Conservation (phyloP, 1,139 yeast species). For the Meyerozyma smithsonii region DNA sequence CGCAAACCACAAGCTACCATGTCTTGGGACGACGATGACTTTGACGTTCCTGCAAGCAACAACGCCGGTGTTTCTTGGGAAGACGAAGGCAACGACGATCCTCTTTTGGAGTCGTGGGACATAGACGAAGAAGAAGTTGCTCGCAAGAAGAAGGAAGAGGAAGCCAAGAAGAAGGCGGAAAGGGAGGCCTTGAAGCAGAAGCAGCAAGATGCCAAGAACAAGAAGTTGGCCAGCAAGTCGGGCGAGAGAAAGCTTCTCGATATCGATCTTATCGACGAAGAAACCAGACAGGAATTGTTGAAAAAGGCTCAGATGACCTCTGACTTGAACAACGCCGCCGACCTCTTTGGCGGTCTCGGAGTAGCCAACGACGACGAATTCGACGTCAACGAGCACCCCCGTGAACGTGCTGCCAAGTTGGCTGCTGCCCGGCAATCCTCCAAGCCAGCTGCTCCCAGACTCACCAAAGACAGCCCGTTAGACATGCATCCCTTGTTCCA, state of each 20-base stretch:
- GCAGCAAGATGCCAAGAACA: slow-evolving; percentile 29
- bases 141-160: slow-evolving; percentile 36
- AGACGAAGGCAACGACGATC: slow-evolving; percentile 80
- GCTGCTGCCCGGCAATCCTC: slow-evolving; percentile 42
- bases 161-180: slow-evolving; percentile 36
- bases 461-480: slow-evolving; percentile 66
- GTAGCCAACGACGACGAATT: slow-evolving; percentile 47
- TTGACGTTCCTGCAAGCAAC: slow-evolving; percentile 58
- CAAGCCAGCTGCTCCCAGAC: slow-evolving; percentile 23
- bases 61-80: slow-evolving; percentile 62
- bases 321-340: slow-evolving; percentile 90
- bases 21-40: slow-evolving; percentile 86
- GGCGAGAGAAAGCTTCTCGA: slow-evolving; percentile 35
- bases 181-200: slow-evolving; percentile 40
- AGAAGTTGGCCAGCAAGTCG: slow-evolving; percentile 28
- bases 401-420: slow-evolving; percentile 55
- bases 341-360: slow-evolving; percentile 79
- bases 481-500: slow-evolving; percentile 73
- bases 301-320: slow-evolving; percentile 76
- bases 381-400: slow-evolving; percentile 57
- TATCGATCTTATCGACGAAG: slow-evolving; percentile 52
- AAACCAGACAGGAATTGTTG: slow-evolving; percentile 65
- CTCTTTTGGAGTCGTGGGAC: slow-evolving; percentile 84
- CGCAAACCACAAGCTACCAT: slow-evolving; percentile 15
- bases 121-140: slow-evolving; percentile 60